Percentiles rank a stretch among this genome's conserved stretches.
Conservation (phyloP, 176 grass and related monocot species). For the Pontederia crassipes region DNA sequence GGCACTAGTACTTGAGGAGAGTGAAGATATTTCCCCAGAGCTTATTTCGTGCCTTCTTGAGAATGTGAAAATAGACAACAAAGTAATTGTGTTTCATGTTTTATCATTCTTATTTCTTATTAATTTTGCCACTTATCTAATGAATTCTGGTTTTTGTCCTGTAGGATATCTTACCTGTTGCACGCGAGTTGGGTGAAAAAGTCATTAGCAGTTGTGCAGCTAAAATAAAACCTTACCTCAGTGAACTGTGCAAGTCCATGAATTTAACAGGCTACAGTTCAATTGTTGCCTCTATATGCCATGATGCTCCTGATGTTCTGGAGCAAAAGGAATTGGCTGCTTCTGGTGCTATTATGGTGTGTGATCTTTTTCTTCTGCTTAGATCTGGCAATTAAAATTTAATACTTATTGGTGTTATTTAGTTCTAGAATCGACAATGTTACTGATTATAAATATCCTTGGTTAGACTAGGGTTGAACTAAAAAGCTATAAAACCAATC, state of each 20-base stretch:
- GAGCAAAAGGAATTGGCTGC: constrained; percentile 33
- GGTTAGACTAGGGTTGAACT: no score
- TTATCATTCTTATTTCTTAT: constrained; percentile 1
- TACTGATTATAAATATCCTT: no score
- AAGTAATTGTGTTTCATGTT: constrained; percentile 30
- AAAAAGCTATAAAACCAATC: no score
- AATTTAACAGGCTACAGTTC: constrained; percentile 33
- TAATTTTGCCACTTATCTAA: neutral
- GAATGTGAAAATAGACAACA: constrained; percentile 43
- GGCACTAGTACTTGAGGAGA: constrained; percentile 67
- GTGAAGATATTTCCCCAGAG: constrained; percentile 52
- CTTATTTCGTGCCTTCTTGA: constrained; percentile 50
- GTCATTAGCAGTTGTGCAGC: constrained; percentile 36
- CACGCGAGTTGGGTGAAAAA: constrained; percentile 51
- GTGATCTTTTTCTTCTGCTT: constrained; percentile 17
- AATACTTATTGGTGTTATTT: neutral
- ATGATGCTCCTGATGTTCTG: constrained; percentile 28
- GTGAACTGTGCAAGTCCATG: constrained; percentile 27
- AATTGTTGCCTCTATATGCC: constrained; percentile 41
- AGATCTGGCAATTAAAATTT: neutral
- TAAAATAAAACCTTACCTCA: constrained; percentile 45
- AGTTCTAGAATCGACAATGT: no score
- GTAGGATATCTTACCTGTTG: constrained; percentile 46
- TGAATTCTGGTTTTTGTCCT: constrained; percentile 2
- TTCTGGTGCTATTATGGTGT: constrained; percentile 39